These are phyloP conservation scores for Coemansia umbellata DNA, from an alignment of 192 early-diverging fungal genomes.

Conservation along the genomic window DNA sequence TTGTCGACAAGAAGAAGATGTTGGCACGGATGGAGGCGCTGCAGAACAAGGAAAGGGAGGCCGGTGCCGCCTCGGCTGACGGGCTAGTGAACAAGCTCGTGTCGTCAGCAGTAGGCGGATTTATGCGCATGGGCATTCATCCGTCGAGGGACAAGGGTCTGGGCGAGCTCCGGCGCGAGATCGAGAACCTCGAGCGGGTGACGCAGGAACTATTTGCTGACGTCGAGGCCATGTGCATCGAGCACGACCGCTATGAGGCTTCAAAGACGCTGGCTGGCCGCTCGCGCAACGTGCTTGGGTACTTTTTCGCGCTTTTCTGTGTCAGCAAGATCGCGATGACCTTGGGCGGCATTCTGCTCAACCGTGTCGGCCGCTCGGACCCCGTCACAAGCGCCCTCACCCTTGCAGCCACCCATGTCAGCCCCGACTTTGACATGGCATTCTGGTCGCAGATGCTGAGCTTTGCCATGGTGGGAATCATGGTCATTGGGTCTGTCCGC, in stretches of 20 bases:
- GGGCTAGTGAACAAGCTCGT: conserved; percentile 15
- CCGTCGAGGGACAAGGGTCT: conserved; percentile 10
- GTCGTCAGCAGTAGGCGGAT: conserved; percentile 21
- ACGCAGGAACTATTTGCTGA: conserved; percentile 69
- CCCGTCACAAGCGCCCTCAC: conserved; percentile 79
- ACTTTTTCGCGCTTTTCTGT: conserved; percentile 86
- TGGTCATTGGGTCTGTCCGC: conserved; percentile 87
- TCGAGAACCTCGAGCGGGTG: conserved; percentile 57
- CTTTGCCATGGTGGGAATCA: conserved; percentile 85
- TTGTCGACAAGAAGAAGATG: conserved; percentile 65
- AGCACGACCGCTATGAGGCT: conserved; percentile 58
- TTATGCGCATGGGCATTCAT: conserved; percentile 22
- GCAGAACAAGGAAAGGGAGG: conserved; percentile 13
- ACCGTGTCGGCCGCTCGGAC: conserved; percentile 69
- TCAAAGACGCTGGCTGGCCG: conserved; percentile 73
- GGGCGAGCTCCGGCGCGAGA: conserved; percentile 41
- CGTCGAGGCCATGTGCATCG: conserved; percentile 77
- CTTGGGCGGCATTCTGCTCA: conserved; percentile 73
- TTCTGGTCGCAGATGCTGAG: conserved; percentile 91
- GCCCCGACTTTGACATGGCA: conserved; percentile 67
- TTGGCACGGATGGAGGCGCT: conserved; percentile 43
- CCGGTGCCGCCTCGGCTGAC: conserved; percentile 1
- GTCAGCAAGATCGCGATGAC: conserved; percentile 85
- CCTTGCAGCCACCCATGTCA: conserved; percentile 61
- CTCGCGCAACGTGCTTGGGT: conserved; percentile 77